Evolutionary conservation across 169 alveolate species (phyloP).

Genomic region (Miamiensis avidus): DNA sequence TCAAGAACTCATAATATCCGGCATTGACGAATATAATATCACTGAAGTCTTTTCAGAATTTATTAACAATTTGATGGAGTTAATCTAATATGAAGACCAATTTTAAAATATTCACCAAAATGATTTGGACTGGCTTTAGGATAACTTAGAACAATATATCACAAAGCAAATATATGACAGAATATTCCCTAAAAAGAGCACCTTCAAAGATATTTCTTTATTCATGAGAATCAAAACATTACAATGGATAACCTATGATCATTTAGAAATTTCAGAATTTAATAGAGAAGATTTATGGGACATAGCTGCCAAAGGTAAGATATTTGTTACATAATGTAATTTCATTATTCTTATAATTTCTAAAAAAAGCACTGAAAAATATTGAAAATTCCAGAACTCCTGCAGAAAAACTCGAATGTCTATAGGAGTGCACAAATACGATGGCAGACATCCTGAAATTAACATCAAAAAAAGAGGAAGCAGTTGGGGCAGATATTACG

Average conservation of each 20-base stretch:
- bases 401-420: conserved; percentile 23
- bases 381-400: conserved; percentile 32
- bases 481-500: conserved; percentile 34
- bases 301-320: conserved; percentile 31
- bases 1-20: neutral
- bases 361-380: conserved; percentile 15
- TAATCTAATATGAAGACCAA: neutral
- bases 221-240: conserved; percentile 31
- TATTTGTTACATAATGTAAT: too few relatives aligned
- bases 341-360: too few relatives aligned
- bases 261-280: conserved; percentile 31
- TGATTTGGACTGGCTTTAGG: neutral
- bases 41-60: neutral
- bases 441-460: conserved; percentile 35
- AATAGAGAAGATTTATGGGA: conserved; percentile 47
- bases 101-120: too few relatives aligned
- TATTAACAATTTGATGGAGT: neutral
- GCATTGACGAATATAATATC: neutral
- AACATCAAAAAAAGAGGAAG: conserved; percentile 29
- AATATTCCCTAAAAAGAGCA: conserved; percentile 40
- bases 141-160: neutral
- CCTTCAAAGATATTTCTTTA: conserved; percentile 31
- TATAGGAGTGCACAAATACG: conserved; percentile 27
- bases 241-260: conserved; percentile 38
- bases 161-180: conserved; percentile 1